Base-by-base conservation (phyloP, 306 rosid species). In the Purshia tridentata region DNA sequence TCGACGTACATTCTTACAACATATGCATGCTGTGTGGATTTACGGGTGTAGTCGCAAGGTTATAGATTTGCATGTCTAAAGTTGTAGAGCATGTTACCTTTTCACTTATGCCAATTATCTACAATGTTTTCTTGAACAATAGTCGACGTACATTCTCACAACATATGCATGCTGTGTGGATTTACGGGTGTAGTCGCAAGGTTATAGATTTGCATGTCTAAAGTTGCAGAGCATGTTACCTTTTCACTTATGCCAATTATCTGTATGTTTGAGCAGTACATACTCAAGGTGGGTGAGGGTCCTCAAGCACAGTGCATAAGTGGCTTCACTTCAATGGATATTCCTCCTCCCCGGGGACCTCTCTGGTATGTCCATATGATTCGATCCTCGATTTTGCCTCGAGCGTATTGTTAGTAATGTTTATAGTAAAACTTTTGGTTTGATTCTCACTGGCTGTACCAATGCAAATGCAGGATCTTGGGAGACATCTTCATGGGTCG, bases 301-400 rank as follows among this genome's bases (percentile, higher is more conserved):
- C 0, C 87, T 84, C 51, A 61, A 65, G 88, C 89, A 42, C 96
- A 91, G 83, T 94, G 99, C 89, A 87, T 91, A 16, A 94, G 98
- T 75, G 98, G 99, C 64, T 94, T 94, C 77, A 84, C 57, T 12
- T 81, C 88, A 66, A 3, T 91, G 79, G 99, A 94, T 76, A 45
- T 91, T 73, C 89, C 99, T 81, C 99, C 98, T 76, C 98, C 99
- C 53, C 86, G 87, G 40, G 99, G 99, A 68, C 96, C 99, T 69
- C 87, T 94, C 78, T 94, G 99, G 99, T 91, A 91, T 58, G 44
- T 40, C 45, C 59, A 45, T 65, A 41, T 63, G 59, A 51, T 69
- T 78, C 61, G 55, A 39, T 10, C 39, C 22, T 65, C 11, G 4
- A 8, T 59, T 39, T 40, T 10, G 11, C 5, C 10, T 50, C 8